Percentiles rank a stretch among this genome's conserved stretches.
These are phyloP conservation scores for Geranium incanum DNA, from an alignment of 441 rosid species.

Conservation along the genomic window DNA sequence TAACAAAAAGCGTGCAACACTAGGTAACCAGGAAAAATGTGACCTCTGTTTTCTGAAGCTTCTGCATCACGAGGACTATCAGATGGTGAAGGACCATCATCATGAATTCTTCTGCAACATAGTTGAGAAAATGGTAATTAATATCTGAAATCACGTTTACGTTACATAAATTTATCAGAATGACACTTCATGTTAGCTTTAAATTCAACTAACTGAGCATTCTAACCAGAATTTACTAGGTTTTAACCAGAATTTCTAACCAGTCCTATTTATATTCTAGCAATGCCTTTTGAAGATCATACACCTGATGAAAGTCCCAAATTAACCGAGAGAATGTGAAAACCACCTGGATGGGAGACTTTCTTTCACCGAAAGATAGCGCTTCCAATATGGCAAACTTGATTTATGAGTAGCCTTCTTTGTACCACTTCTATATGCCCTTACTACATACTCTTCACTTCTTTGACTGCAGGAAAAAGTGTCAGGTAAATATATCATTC, in stretches of 20 bases:
- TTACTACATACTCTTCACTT: slow-evolving; percentile 77
- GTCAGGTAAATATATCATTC: slow-evolving; percentile 16
- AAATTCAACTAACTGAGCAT: neutral
- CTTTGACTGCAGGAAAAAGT: slow-evolving; percentile 48
- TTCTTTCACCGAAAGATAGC: slow-evolving; percentile 73
- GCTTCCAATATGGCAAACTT: slow-evolving; percentile 76
- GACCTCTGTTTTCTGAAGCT: slow-evolving; percentile 38
- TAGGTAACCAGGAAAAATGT: slow-evolving; percentile 15
- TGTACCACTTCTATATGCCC: slow-evolving; percentile 75
- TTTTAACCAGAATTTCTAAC: neutral
- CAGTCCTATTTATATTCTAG: neutral
- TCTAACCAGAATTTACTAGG: neutral
- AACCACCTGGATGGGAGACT: slow-evolving; percentile 61
- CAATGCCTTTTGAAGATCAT: slow-evolving; percentile 6
- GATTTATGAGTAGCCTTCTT: slow-evolving; percentile 80
- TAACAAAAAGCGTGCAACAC: neutral
- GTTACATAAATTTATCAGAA: neutral
- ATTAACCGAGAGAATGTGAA: slow-evolving; percentile 14
- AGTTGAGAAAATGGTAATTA: slow-evolving; percentile 3
- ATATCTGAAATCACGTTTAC: neutral
- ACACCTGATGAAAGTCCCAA: neutral
- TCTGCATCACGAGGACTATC: slow-evolving; percentile 16
- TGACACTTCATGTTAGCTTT: neutral
- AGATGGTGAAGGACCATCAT: slow-evolving; percentile 34
- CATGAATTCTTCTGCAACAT: slow-evolving; percentile 48